Percentiles rank a stretch among this genome's conserved stretches.
Evolutionary conservation across 2,329 filamentous ascomycete genomes (phyloP).

Genomic region (Fusarium sp.): DNA sequence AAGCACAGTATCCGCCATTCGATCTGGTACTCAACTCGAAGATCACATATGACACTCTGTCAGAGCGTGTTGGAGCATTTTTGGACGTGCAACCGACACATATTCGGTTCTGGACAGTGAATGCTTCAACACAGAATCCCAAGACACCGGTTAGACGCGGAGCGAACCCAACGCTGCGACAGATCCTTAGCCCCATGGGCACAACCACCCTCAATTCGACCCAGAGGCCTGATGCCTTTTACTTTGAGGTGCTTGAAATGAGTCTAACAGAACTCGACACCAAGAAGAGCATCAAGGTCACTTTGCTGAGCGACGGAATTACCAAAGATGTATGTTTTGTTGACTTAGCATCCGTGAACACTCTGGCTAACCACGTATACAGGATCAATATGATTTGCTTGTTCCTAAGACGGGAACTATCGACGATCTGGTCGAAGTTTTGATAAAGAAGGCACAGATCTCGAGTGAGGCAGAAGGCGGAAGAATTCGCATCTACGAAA

Average conservation of each 20-base stretch:
- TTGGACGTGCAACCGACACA: conserved; percentile 86
- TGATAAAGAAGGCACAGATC: conserved; percentile 85
- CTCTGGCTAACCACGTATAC: conserved; percentile 14
- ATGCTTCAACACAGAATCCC: conserved; percentile 79
- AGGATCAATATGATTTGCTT: conserved; percentile 85
- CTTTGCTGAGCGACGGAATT: conserved; percentile 89
- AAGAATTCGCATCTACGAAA: conserved; percentile 84
- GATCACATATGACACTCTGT: conserved; percentile 88
- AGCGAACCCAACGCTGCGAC: conserved; percentile 77
- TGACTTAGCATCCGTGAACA: not conserved
- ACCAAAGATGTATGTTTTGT: conserved; percentile 81
- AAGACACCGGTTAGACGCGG: conserved; percentile 82
- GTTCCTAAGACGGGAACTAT: conserved; percentile 89
- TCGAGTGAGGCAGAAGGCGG: conserved; percentile 78
- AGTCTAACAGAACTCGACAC: conserved; percentile 93
- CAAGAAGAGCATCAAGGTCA: conserved; percentile 87
- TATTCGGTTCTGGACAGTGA: conserved; percentile 90
- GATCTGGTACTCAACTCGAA: conserved; percentile 85
- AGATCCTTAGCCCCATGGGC: conserved; percentile 82
- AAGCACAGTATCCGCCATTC: conserved; percentile 74
- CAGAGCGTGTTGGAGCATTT: conserved; percentile 83
- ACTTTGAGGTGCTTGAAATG: conserved; percentile 94
- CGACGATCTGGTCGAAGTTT: conserved; percentile 78
- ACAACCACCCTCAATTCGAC: conserved; percentile 74
- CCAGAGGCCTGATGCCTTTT: conserved; percentile 83